phyloP scores from a whole-genome alignment of 208 protist species.

The Leishmania turanica region DNA sequence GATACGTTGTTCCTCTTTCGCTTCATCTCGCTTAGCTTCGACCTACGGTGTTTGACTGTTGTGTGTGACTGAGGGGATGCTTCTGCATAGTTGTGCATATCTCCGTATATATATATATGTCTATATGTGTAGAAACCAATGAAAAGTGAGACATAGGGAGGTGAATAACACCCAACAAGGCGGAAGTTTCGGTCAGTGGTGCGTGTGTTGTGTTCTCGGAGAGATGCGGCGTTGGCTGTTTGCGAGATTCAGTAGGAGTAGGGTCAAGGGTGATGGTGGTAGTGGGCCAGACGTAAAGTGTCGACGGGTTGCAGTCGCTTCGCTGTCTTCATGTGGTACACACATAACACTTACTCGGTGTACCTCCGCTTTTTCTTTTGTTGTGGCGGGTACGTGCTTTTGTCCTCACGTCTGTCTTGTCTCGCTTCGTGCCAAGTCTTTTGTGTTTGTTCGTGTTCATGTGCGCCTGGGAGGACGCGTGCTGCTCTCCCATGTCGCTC shows the following conservation, averaged over 20 bases:
- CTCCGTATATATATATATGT: not conserved
- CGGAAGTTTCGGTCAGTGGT: not conserved
- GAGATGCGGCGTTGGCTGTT: not conserved
- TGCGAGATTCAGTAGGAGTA: not conserved
- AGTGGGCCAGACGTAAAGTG: not conserved
- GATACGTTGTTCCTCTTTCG: not conserved
- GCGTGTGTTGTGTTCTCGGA: not conserved
- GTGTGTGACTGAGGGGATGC: not conserved
- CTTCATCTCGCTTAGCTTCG: not conserved
- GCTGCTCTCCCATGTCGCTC: not conserved
- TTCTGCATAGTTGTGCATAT: not conserved
- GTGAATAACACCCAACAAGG: not conserved
- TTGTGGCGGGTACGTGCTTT: not conserved
- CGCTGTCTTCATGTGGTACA: not conserved
- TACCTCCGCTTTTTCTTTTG: not conserved
- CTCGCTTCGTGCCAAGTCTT: not conserved
- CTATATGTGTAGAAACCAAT: not conserved
- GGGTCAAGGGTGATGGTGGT: not conserved
- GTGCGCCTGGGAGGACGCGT: not conserved
- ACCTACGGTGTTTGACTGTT: constrained; percentile 1
- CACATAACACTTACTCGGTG: not conserved
- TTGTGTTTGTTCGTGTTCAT: not conserved
- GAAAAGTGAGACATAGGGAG: not conserved
- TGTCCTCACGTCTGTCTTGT: not conserved
- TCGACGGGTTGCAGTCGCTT: not conserved